These are phyloP conservation scores for Fusarium graminum DNA, from an alignment of 2,329 filamentous ascomycete species.

Conservation along the genomic window DNA sequence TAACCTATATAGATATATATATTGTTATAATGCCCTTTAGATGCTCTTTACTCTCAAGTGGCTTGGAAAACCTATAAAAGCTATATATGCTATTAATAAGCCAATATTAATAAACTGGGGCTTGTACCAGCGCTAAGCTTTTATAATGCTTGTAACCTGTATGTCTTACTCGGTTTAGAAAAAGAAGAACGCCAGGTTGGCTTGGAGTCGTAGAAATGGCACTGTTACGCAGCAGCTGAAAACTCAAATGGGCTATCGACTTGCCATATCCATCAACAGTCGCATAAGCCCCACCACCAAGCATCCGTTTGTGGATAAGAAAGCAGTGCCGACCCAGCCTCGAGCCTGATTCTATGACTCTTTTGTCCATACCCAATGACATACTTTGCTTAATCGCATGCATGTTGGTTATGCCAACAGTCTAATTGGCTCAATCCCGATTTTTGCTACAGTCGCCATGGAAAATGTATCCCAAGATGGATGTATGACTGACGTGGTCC, in stretches of 20 bases:
- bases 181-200: neutral
- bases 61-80: too few relatives aligned
- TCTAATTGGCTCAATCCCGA: neutral
- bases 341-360: neutral
- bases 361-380: neutral
- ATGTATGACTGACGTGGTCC: neutral
- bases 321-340: neutral
- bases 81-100: too few relatives aligned
- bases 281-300: constrained; percentile 5
- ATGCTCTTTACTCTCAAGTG: too few relatives aligned
- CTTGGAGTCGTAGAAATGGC: neutral
- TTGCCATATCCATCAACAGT: neutral
- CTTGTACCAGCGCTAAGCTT: too few relatives aligned
- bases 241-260: neutral
- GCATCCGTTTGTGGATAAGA: neutral
- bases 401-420: neutral
- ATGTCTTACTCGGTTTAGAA: neutral
- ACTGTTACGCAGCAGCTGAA: neutral
- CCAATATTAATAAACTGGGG: too few relatives aligned
- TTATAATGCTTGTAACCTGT: too few relatives aligned
- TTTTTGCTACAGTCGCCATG: neutral
- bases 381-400: constrained; percentile 1
- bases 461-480: neutral
- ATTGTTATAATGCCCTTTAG: too few relatives aligned
- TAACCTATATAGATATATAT: too few relatives aligned